phyloP scores from a whole-genome alignment of 1,139 yeast species.

The Schwanniomyces etchellsii region DNA sequence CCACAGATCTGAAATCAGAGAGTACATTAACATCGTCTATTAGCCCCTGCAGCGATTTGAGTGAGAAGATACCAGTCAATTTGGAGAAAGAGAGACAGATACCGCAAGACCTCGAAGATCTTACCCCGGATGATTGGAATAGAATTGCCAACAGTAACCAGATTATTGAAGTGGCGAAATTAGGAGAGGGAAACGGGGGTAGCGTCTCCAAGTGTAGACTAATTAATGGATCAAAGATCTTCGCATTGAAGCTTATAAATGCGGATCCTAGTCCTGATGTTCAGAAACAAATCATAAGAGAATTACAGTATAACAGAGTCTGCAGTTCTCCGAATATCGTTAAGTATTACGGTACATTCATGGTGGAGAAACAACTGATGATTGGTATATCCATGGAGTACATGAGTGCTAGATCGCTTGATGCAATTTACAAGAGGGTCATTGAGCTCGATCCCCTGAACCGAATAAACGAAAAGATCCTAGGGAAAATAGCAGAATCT shows the following conservation, averaged over 20 bases:
- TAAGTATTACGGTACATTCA: conserved; percentile 85
- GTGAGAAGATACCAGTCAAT: conserved; percentile 1
- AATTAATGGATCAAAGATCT: conserved; percentile 49
- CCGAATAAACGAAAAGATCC: conserved; percentile 84
- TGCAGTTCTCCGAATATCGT: conserved; percentile 85
- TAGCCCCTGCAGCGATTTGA: conserved; percentile 2
- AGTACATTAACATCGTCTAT: conserved; percentile 5
- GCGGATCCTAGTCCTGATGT: conserved; percentile 80
- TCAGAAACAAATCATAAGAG: conserved; percentile 79
- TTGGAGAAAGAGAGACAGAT: not conserved
- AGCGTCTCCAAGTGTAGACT: conserved; percentile 74
- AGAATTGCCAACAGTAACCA: conserved; percentile 50
- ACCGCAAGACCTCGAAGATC: conserved; percentile 36
- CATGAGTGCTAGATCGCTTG: conserved; percentile 90
- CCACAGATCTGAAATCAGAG: conserved; percentile 7
- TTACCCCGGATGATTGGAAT: conserved; percentile 80
- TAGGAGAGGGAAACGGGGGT: conserved; percentile 97
- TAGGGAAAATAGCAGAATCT: conserved; percentile 84
- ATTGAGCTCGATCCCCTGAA: conserved; percentile 62
- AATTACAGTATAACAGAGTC: conserved; percentile 77
- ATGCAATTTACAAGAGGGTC: conserved; percentile 76
- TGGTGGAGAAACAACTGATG: conserved; percentile 68
- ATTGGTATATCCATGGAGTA: conserved; percentile 93
- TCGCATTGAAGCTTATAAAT: conserved; percentile 80
- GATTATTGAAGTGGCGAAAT: conserved; percentile 56